Evolutionary conservation across 2,329 filamentous ascomycete species (phyloP).

Genomic region (Aspergillus fumigatiaffinis): DNA sequence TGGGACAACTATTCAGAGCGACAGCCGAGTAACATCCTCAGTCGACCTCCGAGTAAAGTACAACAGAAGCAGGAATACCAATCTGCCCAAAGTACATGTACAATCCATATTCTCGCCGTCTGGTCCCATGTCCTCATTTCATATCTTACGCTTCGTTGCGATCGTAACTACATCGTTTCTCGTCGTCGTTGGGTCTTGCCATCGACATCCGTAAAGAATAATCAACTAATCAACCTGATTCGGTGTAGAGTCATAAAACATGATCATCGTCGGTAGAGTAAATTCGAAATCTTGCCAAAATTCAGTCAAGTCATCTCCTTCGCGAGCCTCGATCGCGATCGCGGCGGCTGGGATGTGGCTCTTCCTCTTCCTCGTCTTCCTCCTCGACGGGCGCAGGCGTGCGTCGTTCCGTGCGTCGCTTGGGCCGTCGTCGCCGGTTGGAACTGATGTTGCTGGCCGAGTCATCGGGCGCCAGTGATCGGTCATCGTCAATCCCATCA

Average conservation of each 20-base stretch:
- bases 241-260: not conserved
- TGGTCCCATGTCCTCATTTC: not conserved
- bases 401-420: slow-evolving; percentile 46
- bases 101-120: not conserved
- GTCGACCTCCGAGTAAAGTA: not conserved
- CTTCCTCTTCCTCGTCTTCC: slow-evolving; percentile 42
- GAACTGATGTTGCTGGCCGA: slow-evolving; percentile 49
- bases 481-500: slow-evolving; percentile 43
- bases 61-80: not conserved
- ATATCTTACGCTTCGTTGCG: not conserved
- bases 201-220: not conserved
- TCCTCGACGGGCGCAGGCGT: slow-evolving; percentile 47
- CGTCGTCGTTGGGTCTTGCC: not conserved
- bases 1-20: not conserved
- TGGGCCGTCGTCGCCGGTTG: slow-evolving; percentile 42
- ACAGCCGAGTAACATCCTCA: not conserved
- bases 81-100: not conserved
- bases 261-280: not conserved
- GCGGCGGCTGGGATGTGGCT: slow-evolving; percentile 20
- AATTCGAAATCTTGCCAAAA: not conserved
- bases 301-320: slow-evolving; percentile 16
- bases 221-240: not conserved
- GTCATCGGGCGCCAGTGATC: slow-evolving; percentile 46
- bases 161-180: not conserved
- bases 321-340: slow-evolving; percentile 21